A percentile compares a stretch with the other conserved stretches of the same genome.
These are phyloP conservation scores for Lagerstroemia speciosa DNA, from an alignment of 345 rosid species.

Conservation along the genomic window DNA sequence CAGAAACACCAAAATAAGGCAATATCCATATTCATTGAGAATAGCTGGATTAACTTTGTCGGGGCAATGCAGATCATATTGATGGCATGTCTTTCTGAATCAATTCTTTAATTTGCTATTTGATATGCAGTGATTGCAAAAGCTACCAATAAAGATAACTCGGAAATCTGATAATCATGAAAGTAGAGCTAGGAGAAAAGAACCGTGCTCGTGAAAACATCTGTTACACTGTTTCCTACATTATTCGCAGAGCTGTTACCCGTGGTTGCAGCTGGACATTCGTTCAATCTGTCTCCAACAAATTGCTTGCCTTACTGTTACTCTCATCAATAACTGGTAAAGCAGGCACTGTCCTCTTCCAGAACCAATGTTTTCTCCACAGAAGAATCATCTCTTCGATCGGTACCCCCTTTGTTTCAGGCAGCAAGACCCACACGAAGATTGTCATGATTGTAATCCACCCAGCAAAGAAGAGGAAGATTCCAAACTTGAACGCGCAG, in stretches of 20 bases:
- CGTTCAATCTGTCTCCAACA: conserved; percentile 9
- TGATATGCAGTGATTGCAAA: neutral
- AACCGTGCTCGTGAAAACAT: neutral
- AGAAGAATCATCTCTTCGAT: conserved; percentile 82
- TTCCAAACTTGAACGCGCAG: conserved; percentile 70
- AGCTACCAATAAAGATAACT: neutral
- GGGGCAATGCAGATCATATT: neutral
- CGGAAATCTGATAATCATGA: neutral
- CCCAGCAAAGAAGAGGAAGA: conserved; percentile 80
- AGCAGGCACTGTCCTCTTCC: conserved; percentile 56
- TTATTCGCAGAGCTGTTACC: no score
- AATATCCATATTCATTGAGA: neutral
- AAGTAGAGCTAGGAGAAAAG: neutral
- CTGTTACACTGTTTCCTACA: neutral
- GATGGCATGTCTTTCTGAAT: neutral
- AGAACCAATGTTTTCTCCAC: conserved; percentile 94
- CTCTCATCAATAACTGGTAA: conserved; percentile 17
- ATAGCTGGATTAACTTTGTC: neutral
- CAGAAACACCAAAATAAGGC: neutral
- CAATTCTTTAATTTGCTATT: neutral
- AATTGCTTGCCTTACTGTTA: conserved; percentile 5
- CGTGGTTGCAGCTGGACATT: neutral
- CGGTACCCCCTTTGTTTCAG: conserved; percentile 89
- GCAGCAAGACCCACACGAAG: conserved; percentile 61
- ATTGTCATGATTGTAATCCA: conserved; percentile 78